Base-by-base conservation (phyloP, 371 early-diverging fungal genomes). In the Smittium culicis region DNA sequence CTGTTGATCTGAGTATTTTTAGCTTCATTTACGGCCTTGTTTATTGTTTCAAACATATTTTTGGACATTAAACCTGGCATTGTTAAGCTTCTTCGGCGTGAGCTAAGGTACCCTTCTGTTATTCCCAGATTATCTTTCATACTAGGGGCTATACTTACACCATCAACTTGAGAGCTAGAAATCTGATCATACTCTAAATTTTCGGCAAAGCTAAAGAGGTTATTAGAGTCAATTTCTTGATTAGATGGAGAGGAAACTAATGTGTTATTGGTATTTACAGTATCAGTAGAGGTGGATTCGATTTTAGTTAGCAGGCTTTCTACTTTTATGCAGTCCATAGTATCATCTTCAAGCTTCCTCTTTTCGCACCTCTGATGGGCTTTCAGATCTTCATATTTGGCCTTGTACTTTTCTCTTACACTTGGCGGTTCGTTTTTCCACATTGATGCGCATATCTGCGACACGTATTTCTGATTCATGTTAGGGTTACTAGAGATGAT, bases 391-490 rank as follows among this genome's bases (percentile, higher is more conserved):
- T 86, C 86, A 71, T 86, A 82, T 68, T 81, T 79, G 17, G 71
- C 69, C 73, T 78, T 76, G 70, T 88, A 87, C 59, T 73, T 73
- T 45, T 78, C 77, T 76, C 83, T 86, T 28, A 86, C 82, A 54
- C 81, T 81, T 0, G 80, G 75, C 8, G 76, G 54, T 67, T 86
- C 86, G 35, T 75, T 72, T 60, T 73, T 79, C 88, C 88, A 88
- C 79, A 82, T 80, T 31, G 79, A 77, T 14, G 85, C 88, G 17
- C 84, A 82, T 67, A 85, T 83, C 57, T 82, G 78, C 11, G 85
- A 84, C 29, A 88, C 80, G 62, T 82, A 80, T n/a, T 81, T 83
- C 71, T 87, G 85, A 75, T 85, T 86, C 54, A 86, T 73, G 28
- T 75, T 76, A 5, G 80, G 82, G 66, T 76, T 74, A 66, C 78